Evolutionary conservation across 2,329 filamentous ascomycete species (phyloP), one percentile per base, ranked within the genome.

Genomic region (Colletotrichum shisoi): DNA sequence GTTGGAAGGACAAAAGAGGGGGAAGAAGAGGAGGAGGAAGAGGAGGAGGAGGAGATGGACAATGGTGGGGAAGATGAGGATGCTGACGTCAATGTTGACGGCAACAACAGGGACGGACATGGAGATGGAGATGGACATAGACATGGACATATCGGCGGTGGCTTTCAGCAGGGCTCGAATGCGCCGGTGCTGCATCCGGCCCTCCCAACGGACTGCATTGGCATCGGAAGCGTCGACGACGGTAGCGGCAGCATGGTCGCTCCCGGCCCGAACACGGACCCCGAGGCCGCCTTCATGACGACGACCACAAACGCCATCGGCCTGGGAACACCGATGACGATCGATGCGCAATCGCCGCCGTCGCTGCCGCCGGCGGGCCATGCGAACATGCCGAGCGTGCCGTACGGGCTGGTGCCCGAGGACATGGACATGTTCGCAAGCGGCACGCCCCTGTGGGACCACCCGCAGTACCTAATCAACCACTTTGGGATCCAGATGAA

Each of bases 391-490:
- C 39, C 42, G 44, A 56, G 49, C 34, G 27, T 34, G n/a, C 39
- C 53, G 7, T 34, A 59, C 53, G 24, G 34, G 9, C 24, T 42
- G 37, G 44, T 58, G 44, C 40, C 24, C 8, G 48, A 60, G 49
- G 62, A 64, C 3, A 24, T 59, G 48, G 34, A 42, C 31, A 67
- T 67, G 54, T 64, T 67, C 51, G 12, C 34, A 7, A 56, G 62
- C 2, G 19, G 24, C 44, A 45, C 27, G 53, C 61, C 60, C 40
- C 19, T 68, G 54, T n/a, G 73, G 67, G 72, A 63, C 63, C 24
- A 73, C 70, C 56, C 44, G 71, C 68, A 75, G 54, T 60, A 73
- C 71, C 62, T 74, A 71, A 56, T 64, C 15, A 52, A 58, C 19
- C 60, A 74, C 70, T 61, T 71, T 64, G 46, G 60, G 60, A 45